Percentiles rank a stretch among this genome's conserved stretches.
phyloP scores from a whole-genome alignment of 495 filamentous ascomycete genomes.

The Cenococcum geophilum region DNA sequence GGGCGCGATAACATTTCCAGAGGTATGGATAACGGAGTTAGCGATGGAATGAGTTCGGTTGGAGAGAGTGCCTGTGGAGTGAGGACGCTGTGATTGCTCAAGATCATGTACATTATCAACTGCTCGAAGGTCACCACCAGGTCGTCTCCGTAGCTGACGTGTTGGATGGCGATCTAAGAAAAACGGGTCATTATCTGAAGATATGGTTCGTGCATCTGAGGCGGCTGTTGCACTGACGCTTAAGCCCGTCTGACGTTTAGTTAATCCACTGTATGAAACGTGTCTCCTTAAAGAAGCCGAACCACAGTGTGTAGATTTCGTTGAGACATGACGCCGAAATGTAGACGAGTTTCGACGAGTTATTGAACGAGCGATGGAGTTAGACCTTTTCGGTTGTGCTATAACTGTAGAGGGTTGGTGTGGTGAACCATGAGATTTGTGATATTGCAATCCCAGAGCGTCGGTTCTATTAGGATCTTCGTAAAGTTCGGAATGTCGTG shows the following conservation, averaged over 20 bases:
- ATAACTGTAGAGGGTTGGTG: background rate
- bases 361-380: background rate
- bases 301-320: constrained; percentile 15
- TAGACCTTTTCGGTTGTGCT: background rate
- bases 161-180: constrained; percentile 39
- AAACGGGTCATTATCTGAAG: constrained; percentile 40
- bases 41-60: constrained; percentile 63
- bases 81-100: constrained; percentile 55
- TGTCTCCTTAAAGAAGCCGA: constrained; percentile 48
- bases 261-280: constrained; percentile 68
- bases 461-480: constrained; percentile 6
- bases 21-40: constrained; percentile 46
- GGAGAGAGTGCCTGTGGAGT: constrained; percentile 64
- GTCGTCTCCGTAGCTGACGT: constrained; percentile 69
- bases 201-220: constrained; percentile 39
- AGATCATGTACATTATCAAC: constrained; percentile 68
- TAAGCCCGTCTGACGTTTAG: constrained; percentile 51
- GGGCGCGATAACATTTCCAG: constrained; percentile 36
- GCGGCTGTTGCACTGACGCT: constrained; percentile 52
- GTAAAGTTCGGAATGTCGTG: constrained; percentile 21
- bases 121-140: constrained; percentile 82
- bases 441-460: constrained; percentile 3
- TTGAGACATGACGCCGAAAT: constrained; percentile 25
- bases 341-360: constrained; percentile 1
- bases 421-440: background rate